Evolutionary conservation across 768 basidiomycete species (phyloP).

Genomic region (Stropharia rugosoannulata): DNA sequence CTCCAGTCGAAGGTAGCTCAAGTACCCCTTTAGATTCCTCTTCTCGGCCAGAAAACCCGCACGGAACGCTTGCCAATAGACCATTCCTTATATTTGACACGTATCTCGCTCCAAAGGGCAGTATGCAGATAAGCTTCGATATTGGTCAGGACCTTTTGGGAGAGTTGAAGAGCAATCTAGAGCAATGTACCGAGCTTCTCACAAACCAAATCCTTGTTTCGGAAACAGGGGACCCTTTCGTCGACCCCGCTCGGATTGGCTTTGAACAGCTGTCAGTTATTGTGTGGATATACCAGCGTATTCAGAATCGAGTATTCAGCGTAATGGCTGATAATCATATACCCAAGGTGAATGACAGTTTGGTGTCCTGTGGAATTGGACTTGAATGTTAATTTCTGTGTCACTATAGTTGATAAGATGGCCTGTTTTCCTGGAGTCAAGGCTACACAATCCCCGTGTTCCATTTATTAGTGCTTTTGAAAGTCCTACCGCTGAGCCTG

Average conservation of each 20-base stretch:
- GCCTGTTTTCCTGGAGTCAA: background rate
- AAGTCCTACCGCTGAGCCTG: too few species aligned
- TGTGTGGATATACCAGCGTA: conserved; percentile 3
- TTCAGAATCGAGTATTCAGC: conserved; percentile 3
- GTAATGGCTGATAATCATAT: background rate
- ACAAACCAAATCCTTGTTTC: background rate
- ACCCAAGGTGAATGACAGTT: background rate
- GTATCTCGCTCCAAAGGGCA: conserved; percentile 1
- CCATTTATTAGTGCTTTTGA: background rate
- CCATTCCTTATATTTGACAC: conserved; percentile 13
- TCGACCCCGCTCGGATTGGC: background rate
- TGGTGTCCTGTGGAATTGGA: too few species aligned
- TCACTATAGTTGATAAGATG: background rate
- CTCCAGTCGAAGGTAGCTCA: conserved; percentile 6
- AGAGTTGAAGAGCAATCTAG: background rate
- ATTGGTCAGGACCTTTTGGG: background rate
- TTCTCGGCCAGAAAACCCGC: background rate
- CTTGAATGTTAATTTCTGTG: too few species aligned
- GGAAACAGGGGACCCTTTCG: background rate
- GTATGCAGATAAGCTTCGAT: conserved; percentile 3
- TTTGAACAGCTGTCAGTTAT: conserved; percentile 4
- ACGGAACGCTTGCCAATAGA: conserved; percentile 5
- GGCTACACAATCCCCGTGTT: background rate
- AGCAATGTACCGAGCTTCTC: background rate
- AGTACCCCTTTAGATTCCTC: background rate